A percentile compares a stretch with the other conserved stretches of the same genome.
These are phyloP conservation scores for Limtongia smithiae DNA, from an alignment of 805 yeast genomes.

Conservation along the genomic window DNA sequence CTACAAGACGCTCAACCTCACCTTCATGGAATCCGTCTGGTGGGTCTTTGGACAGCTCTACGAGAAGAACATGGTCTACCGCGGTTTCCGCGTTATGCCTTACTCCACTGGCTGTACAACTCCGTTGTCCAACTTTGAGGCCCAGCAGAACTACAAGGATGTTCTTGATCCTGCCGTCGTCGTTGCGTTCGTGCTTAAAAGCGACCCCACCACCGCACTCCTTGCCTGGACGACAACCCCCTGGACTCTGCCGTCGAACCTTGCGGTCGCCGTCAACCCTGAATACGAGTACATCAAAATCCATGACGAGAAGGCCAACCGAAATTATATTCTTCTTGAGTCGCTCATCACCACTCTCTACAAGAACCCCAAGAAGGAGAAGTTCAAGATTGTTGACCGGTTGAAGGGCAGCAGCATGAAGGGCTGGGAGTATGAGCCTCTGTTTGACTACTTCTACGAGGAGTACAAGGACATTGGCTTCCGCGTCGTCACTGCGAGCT, in stretches of 20 bases:
- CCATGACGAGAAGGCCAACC: constrained; percentile 79
- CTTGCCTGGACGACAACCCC: constrained; percentile 99
- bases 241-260: constrained; percentile 96
- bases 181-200: constrained; percentile 75
- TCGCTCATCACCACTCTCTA: constrained; percentile 75
- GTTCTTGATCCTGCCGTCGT: constrained; percentile 97
- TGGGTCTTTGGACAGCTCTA: constrained; percentile 93
- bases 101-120: constrained; percentile 97
- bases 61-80: constrained; percentile 82
- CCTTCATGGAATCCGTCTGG: constrained; percentile 98
- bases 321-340: constrained; percentile 80
- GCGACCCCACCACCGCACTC: constrained; percentile 75
- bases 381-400: constrained; percentile 75
- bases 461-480: constrained; percentile 73
- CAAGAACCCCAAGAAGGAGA: constrained; percentile 91
- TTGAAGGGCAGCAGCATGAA: constrained; percentile 74
- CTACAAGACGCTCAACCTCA: constrained; percentile 75
- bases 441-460: constrained; percentile 76
- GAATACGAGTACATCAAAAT: constrained; percentile 88
- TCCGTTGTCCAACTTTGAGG: constrained; percentile 95
- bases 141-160: constrained; percentile 96
- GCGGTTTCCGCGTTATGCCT: constrained; percentile 98
- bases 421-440: constrained; percentile 77
- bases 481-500: constrained; percentile 75
- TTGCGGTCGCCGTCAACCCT: constrained; percentile 89